Base-by-base conservation (phyloP, 805 yeast genomes). In the Pichia nakasei region DNA sequence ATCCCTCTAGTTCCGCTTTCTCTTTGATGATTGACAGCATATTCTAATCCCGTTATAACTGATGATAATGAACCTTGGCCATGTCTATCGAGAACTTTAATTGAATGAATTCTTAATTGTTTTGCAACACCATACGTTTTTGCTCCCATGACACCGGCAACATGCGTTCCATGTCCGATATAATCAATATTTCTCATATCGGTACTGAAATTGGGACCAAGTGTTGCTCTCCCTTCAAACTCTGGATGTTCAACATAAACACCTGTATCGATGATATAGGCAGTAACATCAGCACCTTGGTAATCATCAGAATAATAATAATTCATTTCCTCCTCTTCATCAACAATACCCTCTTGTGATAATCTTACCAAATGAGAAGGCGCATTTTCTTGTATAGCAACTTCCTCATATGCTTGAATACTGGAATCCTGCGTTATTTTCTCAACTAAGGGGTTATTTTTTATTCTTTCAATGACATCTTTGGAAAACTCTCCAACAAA, bases 161-260 rank as follows among this genome's bases (percentile, higher is more conserved):
- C 94, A 61, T 88, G 96, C 1, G 96, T 86, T 0, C 96, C 97
- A 60, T 88, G 97, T 0, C 96, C 96, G 52, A 81, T 80, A 9
- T 64, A 64, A 58, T 89, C 96, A 5, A 54, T 45, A 7, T 85
- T 86, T 1, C 68, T 56, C 1, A 78, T 76, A 50, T 76, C 82
- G 2, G 65, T 67, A 0, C 86, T 80, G 46, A 80, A 75, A 54
- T 82, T 85, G 8, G 67, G 70, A 0, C 89, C 89, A 46, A 62
- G 57, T 7, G 50, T 52, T 8, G 81, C 85, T 43, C 91, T 64
- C 0, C 78, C 80, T 52, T 73, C 80, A 55, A 84, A 70, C 35
- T 80, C 83, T n/a, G 74, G 75, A 55, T 79, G 82, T 7, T 67
- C 69, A 12, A 67, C 68, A 50, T 63, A 65, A n/a, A 84, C 78